phyloP scores from a whole-genome alignment of 345 rosid species.

The Eucalyptus curtisii region DNA sequence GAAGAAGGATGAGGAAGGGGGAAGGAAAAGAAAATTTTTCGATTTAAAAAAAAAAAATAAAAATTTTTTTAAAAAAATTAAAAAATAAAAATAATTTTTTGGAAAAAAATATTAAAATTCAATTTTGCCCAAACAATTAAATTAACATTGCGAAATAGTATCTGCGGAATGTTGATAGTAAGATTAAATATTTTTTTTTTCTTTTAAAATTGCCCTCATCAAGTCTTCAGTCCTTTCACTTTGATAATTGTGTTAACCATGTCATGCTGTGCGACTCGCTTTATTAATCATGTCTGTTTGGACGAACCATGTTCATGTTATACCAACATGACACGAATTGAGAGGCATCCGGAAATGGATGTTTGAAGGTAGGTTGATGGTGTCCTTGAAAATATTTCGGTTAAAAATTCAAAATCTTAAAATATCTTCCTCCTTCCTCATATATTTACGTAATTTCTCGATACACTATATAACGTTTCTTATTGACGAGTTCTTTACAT shows the following conservation, averaged over 20 bases:
- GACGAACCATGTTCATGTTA: not conserved
- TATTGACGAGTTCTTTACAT: not conserved
- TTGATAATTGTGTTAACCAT: not conserved
- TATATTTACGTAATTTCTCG: not conserved
- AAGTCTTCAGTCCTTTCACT: no score
- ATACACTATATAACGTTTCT: not conserved
- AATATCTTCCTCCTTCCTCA: not conserved
- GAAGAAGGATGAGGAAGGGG: no score
- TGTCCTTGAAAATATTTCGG: not conserved
- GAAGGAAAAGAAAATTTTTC: no score
- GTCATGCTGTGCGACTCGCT: accelerated
- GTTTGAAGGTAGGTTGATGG: not conserved
- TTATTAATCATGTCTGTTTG: not conserved
- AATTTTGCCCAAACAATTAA: no score
- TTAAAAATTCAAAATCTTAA: not conserved
- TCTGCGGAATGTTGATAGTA: no score
- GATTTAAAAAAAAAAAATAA: no score
- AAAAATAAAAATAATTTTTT: no score
- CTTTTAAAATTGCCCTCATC: no score
- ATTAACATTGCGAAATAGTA: no score
- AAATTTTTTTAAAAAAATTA: no score
- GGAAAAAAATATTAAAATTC: no score
- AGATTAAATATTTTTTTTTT: no score
- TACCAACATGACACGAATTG: not conserved
- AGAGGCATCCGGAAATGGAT: not conserved